Conservation (phyloP, 2,329 filamentous ascomycete genomes). For the Fusarium torreyae region DNA sequence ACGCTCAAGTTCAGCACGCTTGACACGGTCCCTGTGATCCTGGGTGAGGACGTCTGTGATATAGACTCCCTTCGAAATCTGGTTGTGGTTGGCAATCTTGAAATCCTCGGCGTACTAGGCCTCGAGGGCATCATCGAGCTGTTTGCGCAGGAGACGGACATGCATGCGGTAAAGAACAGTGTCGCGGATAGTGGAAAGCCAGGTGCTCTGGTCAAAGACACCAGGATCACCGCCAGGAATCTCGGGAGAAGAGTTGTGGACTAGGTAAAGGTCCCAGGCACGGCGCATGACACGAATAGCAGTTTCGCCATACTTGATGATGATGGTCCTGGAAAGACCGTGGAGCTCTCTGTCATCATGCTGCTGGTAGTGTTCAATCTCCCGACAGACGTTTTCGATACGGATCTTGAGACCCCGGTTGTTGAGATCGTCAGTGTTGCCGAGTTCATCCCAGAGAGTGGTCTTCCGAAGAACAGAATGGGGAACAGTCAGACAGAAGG, state of each 20-base stretch:
- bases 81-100: constrained; percentile 15
- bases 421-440: constrained; percentile 11
- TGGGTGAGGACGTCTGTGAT: constrained; percentile 30
- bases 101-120: constrained; percentile 43
- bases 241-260: constrained; percentile 26
- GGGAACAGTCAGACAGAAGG: constrained; percentile 25
- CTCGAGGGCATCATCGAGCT: constrained; percentile 34
- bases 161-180: constrained; percentile 33
- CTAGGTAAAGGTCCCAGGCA: constrained; percentile 42
- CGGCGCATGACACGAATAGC: constrained; percentile 36
- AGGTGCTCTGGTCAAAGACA: constrained; percentile 22
- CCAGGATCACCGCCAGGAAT: constrained; percentile 26
- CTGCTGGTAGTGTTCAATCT: constrained; percentile 31
- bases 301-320: constrained; percentile 43
- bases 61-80: constrained; percentile 6
- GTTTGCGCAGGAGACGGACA: constrained; percentile 24
- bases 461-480: constrained; percentile 30
- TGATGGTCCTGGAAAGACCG: constrained; percentile 34
- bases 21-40: constrained; percentile 32
- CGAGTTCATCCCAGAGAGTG: constrained; percentile 25
- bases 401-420: constrained; percentile 21
- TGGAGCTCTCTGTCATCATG: constrained; percentile 27
- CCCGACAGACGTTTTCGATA: constrained; percentile 27
- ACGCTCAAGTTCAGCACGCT: constrained; percentile 26
- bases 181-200: constrained; percentile 27